Conservation (phyloP, 2,329 filamentous ascomycete genomes). For the Chrysosporium keratinophilum region DNA sequence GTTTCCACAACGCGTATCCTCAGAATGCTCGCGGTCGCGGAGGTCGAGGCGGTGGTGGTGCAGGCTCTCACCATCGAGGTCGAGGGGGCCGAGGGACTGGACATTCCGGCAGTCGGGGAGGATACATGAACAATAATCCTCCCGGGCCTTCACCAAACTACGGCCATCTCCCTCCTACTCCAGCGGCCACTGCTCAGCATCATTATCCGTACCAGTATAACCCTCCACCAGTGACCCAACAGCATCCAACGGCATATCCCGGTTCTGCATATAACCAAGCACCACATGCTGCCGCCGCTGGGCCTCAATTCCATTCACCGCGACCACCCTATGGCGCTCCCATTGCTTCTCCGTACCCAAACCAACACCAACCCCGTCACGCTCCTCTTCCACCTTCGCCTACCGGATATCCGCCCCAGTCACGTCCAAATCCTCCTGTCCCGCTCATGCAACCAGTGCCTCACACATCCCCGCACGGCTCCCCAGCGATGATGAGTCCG, state of each 20-base stretch:
- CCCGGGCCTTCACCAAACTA: conserved; percentile 10
- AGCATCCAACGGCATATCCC: conserved; percentile 8
- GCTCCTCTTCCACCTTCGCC: conserved; percentile 15
- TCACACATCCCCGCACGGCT: conserved; percentile 14
- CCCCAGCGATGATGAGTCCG: conserved; percentile 43
- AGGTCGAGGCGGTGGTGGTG: conserved; percentile 9
- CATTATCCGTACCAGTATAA: conserved; percentile 11
- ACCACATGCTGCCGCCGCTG: not conserved
- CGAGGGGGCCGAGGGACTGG: conserved; percentile 24
- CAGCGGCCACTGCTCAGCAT: conserved; percentile 13
- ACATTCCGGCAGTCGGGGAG: conserved; percentile 25
- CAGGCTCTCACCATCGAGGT: conserved; percentile 9
- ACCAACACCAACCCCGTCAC: conserved; percentile 21
- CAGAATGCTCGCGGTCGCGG: conserved; percentile 6
- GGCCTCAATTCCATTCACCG: not conserved
- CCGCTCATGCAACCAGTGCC: conserved; percentile 21
- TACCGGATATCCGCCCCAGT: conserved; percentile 18
- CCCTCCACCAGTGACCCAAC: conserved; percentile 12
- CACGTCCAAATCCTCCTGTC: not conserved
- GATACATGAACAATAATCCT: conserved; percentile 17
- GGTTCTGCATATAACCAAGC: conserved; percentile 4
- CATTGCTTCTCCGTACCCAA: conserved; percentile 12
- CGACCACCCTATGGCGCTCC: conserved; percentile 5
- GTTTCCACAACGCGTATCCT: not conserved
- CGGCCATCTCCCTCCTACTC: conserved; percentile 14